These are phyloP conservation scores for Pyronema domesticum DNA, from an alignment of 495 filamentous ascomycete species.

Conservation along the genomic window DNA sequence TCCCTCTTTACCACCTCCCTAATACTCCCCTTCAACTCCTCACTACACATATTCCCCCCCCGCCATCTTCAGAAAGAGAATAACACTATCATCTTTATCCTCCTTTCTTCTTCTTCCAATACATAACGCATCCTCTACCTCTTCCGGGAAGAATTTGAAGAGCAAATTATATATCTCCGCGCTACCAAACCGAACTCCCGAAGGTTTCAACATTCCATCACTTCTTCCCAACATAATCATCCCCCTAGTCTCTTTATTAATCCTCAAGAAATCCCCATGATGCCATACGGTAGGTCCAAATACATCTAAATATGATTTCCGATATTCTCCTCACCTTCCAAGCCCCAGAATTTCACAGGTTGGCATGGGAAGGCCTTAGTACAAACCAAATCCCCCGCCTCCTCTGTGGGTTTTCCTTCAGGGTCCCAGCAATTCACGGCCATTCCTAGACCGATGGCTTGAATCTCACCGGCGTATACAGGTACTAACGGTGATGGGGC, in stretches of 20 bases:
- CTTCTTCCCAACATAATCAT: constrained; percentile 66
- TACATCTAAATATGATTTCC: constrained; percentile 67
- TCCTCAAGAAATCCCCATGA: constrained; percentile 80
- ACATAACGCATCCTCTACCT: constrained; percentile 70
- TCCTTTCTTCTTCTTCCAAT: constrained; percentile 54
- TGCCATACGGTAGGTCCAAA: constrained; percentile 64
- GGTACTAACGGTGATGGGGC: constrained; percentile 71
- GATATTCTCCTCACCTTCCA: constrained; percentile 55
- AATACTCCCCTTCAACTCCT: constrained; percentile 40
- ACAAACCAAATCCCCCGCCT: constrained; percentile 84
- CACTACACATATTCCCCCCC: constrained; percentile 32
- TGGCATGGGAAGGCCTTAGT: constrained; percentile 73
- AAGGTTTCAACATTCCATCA: constrained; percentile 63
- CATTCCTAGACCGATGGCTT: constrained; percentile 83
- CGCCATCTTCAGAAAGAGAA: constrained; percentile 65
- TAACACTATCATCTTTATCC: constrained; percentile 69
- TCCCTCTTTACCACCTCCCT: constrained; percentile 48
- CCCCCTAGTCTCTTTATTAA: constrained; percentile 57
- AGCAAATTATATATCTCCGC: constrained; percentile 89
- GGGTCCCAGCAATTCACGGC: constrained; percentile 62
- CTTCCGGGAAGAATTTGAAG: constrained; percentile 54
- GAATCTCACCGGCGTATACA: constrained; percentile 74
- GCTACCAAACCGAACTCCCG: constrained; percentile 59
- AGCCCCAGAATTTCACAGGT: constrained; percentile 73
- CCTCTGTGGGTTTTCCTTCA: constrained; percentile 34